Percentiles rank a stretch among this genome's conserved stretches.
phyloP scores from a whole-genome alignment of 148 eudicot genomes.

The Camellia japonica region DNA sequence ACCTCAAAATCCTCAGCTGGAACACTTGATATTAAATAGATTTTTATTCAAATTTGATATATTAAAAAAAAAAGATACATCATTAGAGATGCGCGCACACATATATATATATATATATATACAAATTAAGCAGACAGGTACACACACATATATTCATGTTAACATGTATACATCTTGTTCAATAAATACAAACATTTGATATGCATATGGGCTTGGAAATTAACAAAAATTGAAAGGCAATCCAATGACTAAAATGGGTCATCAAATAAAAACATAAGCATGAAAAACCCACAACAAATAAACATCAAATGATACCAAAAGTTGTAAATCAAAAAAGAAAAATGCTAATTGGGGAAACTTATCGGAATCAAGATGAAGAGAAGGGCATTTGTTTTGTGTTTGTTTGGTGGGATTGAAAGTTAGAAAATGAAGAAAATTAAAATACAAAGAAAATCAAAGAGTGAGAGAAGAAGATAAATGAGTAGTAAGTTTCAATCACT shows the following conservation, averaged over 20 bases:
- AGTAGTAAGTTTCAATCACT: too few relatives aligned
- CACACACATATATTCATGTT: neutral
- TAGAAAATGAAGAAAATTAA: neutral
- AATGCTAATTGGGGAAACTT: neutral
- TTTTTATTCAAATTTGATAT: too few relatives aligned
- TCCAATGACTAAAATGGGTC: neutral
- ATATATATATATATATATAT: too few relatives aligned
- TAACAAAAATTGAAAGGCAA: neutral
- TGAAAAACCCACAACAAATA: conserved; percentile 4
- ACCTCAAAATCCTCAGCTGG: too few relatives aligned
- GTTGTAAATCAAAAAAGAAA: neutral
- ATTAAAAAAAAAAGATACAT: too few relatives aligned
- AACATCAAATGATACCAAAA: neutral
- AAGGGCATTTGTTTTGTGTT: too few relatives aligned
- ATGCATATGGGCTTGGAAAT: neutral
- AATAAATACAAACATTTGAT: neutral
- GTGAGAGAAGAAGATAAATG: too few relatives aligned
- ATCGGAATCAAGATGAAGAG: conserved; percentile 1
- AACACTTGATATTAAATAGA: too few relatives aligned
- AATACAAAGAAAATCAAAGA: neutral
- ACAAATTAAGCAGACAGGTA: neutral
- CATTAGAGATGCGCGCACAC: too few relatives aligned
- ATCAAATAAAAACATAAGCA: neutral
- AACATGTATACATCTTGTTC: neutral
- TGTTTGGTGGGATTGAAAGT: neutral